Base-by-base conservation (phyloP, 2,329 filamentous ascomycete species). In the Hymenoscyphus infarciens region DNA sequence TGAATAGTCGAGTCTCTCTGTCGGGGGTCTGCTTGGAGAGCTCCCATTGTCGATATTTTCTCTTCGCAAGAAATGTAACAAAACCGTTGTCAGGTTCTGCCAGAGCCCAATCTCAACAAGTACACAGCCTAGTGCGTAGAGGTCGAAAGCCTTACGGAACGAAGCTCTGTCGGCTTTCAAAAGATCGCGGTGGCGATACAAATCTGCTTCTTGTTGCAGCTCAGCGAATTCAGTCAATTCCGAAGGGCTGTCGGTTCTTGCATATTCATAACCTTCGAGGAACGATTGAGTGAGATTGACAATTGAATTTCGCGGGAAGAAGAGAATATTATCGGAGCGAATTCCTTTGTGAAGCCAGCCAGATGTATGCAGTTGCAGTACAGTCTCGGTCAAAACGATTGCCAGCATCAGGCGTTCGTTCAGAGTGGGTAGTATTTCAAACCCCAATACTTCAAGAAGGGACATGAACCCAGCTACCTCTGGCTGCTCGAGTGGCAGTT, bases 291-390 rank as follows among this genome's bases (percentile, higher is more conserved):
- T 42, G 15, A 66, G 15, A 29, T 57, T 29, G 25, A 19, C 45
- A 49, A 13, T 13, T 3, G 38, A 45, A 22, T 38, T 15, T 16
- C 38, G 31, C 4, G 56, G 61, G 39, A 67, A 65, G 61, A 69
- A 64, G 13, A 69, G 31, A 15, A 68, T 61, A 39, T 67, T 68
- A 0, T 64, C 64, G 5, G 65, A 62, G 27, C 64, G 61, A 6
- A 67, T 39, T 15, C 63, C 62, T 53, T 69, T 69, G 59, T 67
- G 67, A 19, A 68, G 55, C 66, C 67, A 68, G 22, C 60, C 61
- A 35, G 63, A 56, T 19, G 60, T 62, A 45, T 68, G 66, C 7
- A 69, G 38, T 31, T 66, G 57, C 11, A 62, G 27, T 10, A 64
- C 38, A 11, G 56, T 66, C 42, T 66, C 59, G 15, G 56, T 54